phyloP scores from a whole-genome alignment of 2,329 filamentous ascomycete species.

The Hymenoscyphus albidus region DNA sequence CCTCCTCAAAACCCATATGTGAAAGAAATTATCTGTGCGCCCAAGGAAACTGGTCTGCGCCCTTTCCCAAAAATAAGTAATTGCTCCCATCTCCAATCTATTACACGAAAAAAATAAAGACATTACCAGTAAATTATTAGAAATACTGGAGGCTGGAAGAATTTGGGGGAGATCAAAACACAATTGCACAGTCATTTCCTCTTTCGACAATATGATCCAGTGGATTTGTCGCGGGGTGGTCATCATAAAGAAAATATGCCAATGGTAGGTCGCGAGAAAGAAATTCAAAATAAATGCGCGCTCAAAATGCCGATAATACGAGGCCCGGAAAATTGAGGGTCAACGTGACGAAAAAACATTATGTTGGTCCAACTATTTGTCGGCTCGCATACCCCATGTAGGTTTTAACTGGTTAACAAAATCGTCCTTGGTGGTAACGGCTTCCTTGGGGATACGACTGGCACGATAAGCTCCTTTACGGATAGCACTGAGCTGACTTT shows the following conservation, averaged over 20 bases:
- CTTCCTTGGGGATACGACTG: slow-evolving; percentile 60
- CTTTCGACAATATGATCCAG: slow-evolving; percentile 19
- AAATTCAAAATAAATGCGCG: slow-evolving; percentile 29
- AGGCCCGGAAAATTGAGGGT: slow-evolving; percentile 17
- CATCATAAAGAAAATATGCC: slow-evolving; percentile 12
- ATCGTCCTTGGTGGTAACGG: slow-evolving; percentile 63
- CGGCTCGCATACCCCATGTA: slow-evolving; percentile 37
- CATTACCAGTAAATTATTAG: slow-evolving; percentile 23
- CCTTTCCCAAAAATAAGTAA: not conserved
- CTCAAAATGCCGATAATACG: slow-evolving; percentile 29
- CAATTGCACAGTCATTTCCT: slow-evolving; percentile 14
- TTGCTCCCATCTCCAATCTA: slow-evolving; percentile 15
- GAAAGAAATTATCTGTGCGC: too few relatives aligned
- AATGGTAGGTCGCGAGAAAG: slow-evolving; percentile 1
- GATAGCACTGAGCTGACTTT: slow-evolving; percentile 55
- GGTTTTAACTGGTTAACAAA: slow-evolving; percentile 44
- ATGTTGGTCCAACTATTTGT: slow-evolving; percentile 20
- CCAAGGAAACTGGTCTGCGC: too few relatives aligned
- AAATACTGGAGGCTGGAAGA: slow-evolving; percentile 8
- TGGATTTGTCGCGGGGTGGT: slow-evolving; percentile 11
- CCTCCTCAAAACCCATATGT: too few relatives aligned
- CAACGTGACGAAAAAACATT: slow-evolving; percentile 25
- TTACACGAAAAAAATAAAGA: slow-evolving; percentile 28
- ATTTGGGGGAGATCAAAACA: not conserved
- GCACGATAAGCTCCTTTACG: slow-evolving; percentile 67